phyloP scores from a whole-genome alignment of 2,329 filamentous ascomycete genomes.

The Monosporascus cannonballus region DNA sequence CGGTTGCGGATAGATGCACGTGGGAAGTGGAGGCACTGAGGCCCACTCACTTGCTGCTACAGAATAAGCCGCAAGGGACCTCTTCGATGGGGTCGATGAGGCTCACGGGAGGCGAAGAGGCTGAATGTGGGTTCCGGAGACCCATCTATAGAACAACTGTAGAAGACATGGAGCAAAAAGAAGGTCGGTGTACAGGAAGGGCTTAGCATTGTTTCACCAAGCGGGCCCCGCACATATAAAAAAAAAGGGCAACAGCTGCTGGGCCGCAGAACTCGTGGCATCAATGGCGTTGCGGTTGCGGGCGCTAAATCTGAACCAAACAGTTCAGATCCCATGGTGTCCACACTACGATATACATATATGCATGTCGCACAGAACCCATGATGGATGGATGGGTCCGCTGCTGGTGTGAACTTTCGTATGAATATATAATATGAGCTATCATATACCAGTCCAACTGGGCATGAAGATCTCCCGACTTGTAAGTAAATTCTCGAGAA shows the following conservation, averaged over 20 bases:
- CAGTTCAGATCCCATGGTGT: background rate
- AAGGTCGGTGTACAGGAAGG: background rate
- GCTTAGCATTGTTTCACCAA: background rate
- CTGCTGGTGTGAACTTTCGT: background rate
- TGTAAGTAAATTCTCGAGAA: too few relatives aligned
- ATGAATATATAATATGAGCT: background rate
- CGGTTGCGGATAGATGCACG: background rate
- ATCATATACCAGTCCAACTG: background rate
- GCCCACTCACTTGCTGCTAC: background rate
- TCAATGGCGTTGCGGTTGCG: background rate
- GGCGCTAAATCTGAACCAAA: background rate
- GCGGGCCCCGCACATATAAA: background rate
- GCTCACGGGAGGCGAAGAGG: background rate
- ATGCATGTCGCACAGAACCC: background rate
- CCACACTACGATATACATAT: background rate
- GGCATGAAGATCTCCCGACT: too few relatives aligned
- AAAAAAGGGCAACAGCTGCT: background rate
- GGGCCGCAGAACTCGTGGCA: background rate
- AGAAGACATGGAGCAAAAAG: constrained; percentile 1
- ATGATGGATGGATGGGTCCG: background rate
- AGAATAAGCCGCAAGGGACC: background rate
- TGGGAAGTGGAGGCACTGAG: background rate
- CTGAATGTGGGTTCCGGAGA: constrained; percentile 1
- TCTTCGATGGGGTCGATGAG: too few relatives aligned
- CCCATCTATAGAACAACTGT: constrained; percentile 2